Conservation (phyloP, 1,284 basidiomycete genomes). For the Apiotrichum montevideense region DNA sequence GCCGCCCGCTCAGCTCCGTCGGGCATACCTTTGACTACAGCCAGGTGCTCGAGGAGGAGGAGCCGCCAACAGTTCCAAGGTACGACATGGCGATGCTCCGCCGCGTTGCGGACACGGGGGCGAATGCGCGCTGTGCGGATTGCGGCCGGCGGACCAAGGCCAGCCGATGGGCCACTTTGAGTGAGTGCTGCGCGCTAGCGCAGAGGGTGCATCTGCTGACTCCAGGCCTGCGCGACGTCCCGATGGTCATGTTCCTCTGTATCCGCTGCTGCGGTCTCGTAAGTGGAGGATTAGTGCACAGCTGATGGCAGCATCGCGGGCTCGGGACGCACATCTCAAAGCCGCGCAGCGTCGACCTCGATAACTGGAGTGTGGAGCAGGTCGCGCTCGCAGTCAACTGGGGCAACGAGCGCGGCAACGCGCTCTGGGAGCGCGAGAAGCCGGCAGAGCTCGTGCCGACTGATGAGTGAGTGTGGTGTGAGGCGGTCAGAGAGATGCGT, state of each 20-base stretch:
- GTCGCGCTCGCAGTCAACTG: conserved; percentile 40
- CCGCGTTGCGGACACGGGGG: conserved; percentile 11
- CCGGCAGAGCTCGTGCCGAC: conserved; percentile 18
- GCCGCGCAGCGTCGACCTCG: conserved; percentile 51
- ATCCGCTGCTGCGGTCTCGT: conserved; percentile 50
- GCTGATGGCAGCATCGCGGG: conserved; percentile 42
- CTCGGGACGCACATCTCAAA: conserved; percentile 53
- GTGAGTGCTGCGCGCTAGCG: conserved; percentile 21
- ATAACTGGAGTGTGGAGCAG: conserved; percentile 49
- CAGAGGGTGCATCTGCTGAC: background rate
- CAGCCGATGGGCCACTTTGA: conserved; percentile 45
- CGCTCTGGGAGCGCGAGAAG: conserved; percentile 43
- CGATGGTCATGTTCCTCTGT: conserved; percentile 52
- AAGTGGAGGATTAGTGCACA: background rate
- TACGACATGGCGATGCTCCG: conserved; percentile 14
- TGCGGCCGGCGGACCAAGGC: conserved; percentile 44
- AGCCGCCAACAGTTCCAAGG: background rate
- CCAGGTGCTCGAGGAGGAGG: background rate
- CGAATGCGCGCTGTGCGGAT: conserved; percentile 49
- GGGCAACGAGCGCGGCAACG: conserved; percentile 47
- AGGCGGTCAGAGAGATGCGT: background rate
- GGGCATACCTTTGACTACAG: background rate
- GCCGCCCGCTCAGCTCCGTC: background rate
- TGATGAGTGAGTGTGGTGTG: conserved; percentile 38
- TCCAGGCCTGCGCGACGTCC: conserved; percentile 35